Evolutionary conservation across 1,284 basidiomycete species (phyloP), one percentile per base, ranked within the genome.

Genomic region (Boletus calvinii): DNA sequence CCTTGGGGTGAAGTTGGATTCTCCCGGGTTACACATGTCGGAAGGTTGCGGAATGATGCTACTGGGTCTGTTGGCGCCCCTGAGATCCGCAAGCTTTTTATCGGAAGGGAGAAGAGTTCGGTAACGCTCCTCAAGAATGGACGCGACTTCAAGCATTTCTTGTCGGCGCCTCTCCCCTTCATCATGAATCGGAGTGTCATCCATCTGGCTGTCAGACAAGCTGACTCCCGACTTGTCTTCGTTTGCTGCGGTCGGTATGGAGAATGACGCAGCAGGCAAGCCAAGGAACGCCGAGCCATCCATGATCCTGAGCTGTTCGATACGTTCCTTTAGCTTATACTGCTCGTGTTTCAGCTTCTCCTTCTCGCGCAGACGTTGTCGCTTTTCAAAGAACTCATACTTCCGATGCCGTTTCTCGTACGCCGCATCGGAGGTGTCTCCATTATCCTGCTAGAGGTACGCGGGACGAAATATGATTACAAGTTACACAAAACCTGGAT

Each of bases 311-410:
- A 96, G 76, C 64, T 94, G 85, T 41, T 95, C 92, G 57, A 95
- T 90, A 31, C 93, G 83, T 63, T 92, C 84, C 62, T 88, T 87
- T 62, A 97, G 83, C 69, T 94, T 94, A 73, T 94, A 92, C 57
- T 94, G 90, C 64, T 94, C 91, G 58, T 92, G 87, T 66, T 89
- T 85, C 54, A 97, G 80, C 64, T 92, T 92, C 68, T 95, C 93
- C 69, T 92, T 90, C 71, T 96, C 93, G 50, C 92, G 81, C 37
- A 92, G 74, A 3, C 92, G 84, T 65, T 89, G 85, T 11, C 90
- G 81, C 66, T 91, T 92, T 70, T 96, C 94, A 52, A 91, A 86
- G 15, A 80, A 81, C 67, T 95, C 93, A 67, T 89, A 92, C 65
- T 90, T 91, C 51, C 85, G 81, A 70, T 96, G 94, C 36, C 91